phyloP scores from a whole-genome alignment of 2,329 filamentous ascomycete species.

The Colletotrichum sp. region DNA sequence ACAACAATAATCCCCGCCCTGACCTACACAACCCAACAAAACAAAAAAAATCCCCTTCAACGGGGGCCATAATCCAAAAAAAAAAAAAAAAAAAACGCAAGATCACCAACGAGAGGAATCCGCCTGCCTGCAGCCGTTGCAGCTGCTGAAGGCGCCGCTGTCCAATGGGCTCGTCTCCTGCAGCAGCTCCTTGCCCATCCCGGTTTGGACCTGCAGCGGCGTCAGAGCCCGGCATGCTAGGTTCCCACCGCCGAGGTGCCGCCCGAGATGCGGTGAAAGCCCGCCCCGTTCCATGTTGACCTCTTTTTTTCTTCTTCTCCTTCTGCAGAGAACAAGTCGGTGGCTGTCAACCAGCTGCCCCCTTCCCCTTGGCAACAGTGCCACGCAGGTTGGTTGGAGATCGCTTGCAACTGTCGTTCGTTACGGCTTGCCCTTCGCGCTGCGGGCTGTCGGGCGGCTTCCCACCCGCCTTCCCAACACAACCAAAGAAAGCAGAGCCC shows the following conservation, averaged over 20 bases:
- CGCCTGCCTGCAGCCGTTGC: neutral
- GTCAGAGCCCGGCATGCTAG: constrained; percentile 7
- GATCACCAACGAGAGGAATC: constrained; percentile 4
- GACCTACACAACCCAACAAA: too few relatives aligned
- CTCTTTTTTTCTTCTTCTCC: neutral
- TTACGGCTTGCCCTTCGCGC: neutral
- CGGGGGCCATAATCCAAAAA: too few relatives aligned
- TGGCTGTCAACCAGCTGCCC: neutral
- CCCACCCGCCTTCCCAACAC: neutral
- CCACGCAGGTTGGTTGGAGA: neutral
- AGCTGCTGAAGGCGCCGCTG: neutral
- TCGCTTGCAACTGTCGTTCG: neutral
- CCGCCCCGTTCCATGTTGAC: constrained; percentile 1
- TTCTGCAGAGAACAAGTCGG: neutral
- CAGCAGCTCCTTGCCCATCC: constrained; percentile 9
- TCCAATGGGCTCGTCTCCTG: constrained; percentile 7
- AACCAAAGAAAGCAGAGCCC: neutral
- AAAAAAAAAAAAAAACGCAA: neutral
- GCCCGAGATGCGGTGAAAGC: constrained; percentile 20
- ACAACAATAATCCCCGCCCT: too few relatives aligned
- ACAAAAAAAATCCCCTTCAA: too few relatives aligned
- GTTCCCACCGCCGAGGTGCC: constrained; percentile 11
- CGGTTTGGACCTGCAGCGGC: constrained; percentile 16
- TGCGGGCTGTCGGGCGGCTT: neutral
- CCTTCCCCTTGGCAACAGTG: neutral